A percentile compares a stretch with the other conserved stretches of the same genome.
These are phyloP conservation scores for Aureobasidium sp. DNA, from an alignment of 2,329 filamentous ascomycete genomes.

Conservation along the genomic window DNA sequence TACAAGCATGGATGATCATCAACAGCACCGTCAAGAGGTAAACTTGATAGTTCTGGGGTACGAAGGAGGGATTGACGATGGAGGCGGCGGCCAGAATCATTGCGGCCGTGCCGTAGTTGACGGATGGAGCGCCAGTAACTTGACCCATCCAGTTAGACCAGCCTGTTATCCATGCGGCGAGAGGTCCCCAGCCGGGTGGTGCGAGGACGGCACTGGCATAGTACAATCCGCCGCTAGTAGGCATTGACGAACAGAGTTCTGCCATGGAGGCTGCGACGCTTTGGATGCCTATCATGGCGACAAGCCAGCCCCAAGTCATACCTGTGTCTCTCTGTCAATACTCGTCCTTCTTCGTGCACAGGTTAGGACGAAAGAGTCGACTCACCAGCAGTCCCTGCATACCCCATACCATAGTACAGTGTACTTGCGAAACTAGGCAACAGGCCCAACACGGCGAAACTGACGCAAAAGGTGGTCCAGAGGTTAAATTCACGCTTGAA, in stretches of 20 bases:
- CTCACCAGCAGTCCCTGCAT: constrained; percentile 45
- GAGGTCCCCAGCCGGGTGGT: constrained; percentile 54
- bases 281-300: constrained; percentile 64
- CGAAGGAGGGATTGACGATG: constrained; percentile 58
- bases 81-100: constrained; percentile 65
- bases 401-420: constrained; percentile 58
- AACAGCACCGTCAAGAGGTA: constrained; percentile 59
- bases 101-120: constrained; percentile 56
- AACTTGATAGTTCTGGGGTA: constrained; percentile 56
- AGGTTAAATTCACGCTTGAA: constrained; percentile 64
- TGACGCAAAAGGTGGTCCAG: constrained; percentile 67
- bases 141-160: constrained; percentile 65
- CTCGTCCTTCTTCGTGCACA: too few species aligned
- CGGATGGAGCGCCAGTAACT: constrained; percentile 56
- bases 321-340: not conserved
- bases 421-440: constrained; percentile 65
- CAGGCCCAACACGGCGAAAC: constrained; percentile 62
- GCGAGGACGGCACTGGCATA: constrained; percentile 66
- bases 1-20: constrained; percentile 57
- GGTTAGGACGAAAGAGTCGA: constrained; percentile 28
- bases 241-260: constrained; percentile 61
- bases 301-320: constrained; percentile 55
- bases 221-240: constrained; percentile 62
- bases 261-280: constrained; percentile 58
- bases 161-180: constrained; percentile 59